Evolutionary conservation across 2,329 filamentous ascomycete species (phyloP).

Genomic region (Alternaria longipes): DNA sequence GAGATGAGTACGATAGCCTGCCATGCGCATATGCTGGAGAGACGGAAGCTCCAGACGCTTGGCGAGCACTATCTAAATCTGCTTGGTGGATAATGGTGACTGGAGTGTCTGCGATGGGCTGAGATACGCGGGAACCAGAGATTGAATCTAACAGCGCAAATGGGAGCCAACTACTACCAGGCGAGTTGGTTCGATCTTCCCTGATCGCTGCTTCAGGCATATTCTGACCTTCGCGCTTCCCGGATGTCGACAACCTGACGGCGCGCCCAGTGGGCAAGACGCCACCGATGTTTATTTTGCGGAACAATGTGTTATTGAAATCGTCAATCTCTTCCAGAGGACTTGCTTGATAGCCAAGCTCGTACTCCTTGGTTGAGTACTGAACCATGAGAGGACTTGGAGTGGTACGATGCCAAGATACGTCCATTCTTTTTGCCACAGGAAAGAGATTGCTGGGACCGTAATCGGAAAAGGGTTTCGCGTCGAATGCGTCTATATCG

Average conservation of each 20-base stretch:
- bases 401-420: conserved; percentile 32
- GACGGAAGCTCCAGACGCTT: neutral
- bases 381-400: conserved; percentile 28
- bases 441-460: conserved; percentile 15
- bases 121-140: neutral
- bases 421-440: conserved; percentile 24
- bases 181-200: neutral
- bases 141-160: neutral
- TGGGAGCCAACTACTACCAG: neutral
- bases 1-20: neutral
- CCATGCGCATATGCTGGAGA: neutral
- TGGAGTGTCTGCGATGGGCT: neutral
- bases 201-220: conserved; percentile 10
- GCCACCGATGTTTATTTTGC: neutral
- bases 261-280: conserved; percentile 19
- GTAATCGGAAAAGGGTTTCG: conserved; percentile 25
- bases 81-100: neutral
- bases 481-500: conserved; percentile 25
- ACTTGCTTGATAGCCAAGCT: conserved; percentile 17
- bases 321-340: conserved; percentile 34
- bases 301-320: conserved; percentile 19
- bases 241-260: conserved; percentile 12
- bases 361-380: conserved; percentile 31
- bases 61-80: neutral
- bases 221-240: conserved; percentile 11